These are phyloP conservation scores for Fragaria ananassa DNA, from an alignment of 306 rosid species.

Conservation along the genomic window DNA sequence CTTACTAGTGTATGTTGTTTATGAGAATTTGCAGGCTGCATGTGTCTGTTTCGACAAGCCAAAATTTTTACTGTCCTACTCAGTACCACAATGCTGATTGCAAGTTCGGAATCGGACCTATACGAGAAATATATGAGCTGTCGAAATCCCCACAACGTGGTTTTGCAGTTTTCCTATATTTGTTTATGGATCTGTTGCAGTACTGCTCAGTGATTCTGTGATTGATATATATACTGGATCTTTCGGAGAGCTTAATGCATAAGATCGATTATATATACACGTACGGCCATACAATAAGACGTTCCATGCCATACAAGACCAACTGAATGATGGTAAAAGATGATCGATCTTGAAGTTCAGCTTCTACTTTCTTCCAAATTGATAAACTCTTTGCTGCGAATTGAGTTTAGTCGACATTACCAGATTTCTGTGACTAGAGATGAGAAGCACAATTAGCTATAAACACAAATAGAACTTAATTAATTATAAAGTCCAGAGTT, in stretches of 20 bases:
- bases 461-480: not conserved
- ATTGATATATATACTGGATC: no score
- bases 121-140: not conserved
- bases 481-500: not conserved
- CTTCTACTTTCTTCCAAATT: not conserved
- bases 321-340: no score
- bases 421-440: not conserved
- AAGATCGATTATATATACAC: no score
- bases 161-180: not conserved
- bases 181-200: not conserved
- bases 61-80: not conserved
- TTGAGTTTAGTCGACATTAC: not conserved
- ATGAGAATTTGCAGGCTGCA: not conserved
- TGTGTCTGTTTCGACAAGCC: not conserved
- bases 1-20: not conserved
- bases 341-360: no score
- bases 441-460: not conserved
- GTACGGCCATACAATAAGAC: no score
- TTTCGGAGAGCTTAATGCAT: no score
- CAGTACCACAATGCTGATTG: not conserved
- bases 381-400: no score
- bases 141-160: constrained; percentile 5
- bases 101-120: not conserved
- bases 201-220: not conserved
- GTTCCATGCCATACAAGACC: not conserved